phyloP scores from a whole-genome alignment of 192 early-diverging fungal species.

The Entomortierella lignicola region DNA sequence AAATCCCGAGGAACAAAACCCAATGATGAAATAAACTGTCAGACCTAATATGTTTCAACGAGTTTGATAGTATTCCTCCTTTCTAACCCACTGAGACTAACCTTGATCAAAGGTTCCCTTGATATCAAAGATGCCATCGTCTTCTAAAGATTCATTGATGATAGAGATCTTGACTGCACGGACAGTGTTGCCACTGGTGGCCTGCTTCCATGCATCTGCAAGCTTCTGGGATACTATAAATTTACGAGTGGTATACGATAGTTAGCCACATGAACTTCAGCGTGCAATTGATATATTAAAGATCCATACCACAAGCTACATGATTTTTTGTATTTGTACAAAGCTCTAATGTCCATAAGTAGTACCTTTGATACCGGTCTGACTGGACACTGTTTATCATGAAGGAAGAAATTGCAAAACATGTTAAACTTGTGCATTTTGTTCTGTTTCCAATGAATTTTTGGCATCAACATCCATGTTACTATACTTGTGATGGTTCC shows the following conservation, averaged over 20 bases:
- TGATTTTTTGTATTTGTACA: too few species aligned
- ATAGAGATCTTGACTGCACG: constrained; percentile 64
- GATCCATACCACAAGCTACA: not conserved
- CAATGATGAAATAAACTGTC: not conserved
- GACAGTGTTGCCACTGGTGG: constrained; percentile 23
- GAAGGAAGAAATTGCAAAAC: not conserved
- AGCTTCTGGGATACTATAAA: constrained; percentile 39
- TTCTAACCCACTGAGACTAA: not conserved
- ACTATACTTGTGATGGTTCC: not conserved
- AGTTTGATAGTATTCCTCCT: not conserved
- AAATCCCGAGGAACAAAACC: too few species aligned
- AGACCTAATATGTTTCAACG: not conserved
- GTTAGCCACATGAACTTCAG: not conserved
- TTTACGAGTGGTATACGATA: not conserved
- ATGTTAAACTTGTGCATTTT: too few species aligned
- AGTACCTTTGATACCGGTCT: constrained; percentile 52
- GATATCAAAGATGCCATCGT: constrained; percentile 41
- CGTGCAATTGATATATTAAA: not conserved
- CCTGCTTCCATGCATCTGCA: constrained; percentile 36
- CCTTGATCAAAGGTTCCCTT: constrained; percentile 59
- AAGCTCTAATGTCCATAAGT: too few species aligned
- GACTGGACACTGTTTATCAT: constrained; percentile 32
- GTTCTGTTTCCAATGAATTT: too few species aligned
- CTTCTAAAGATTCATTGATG: constrained; percentile 58
- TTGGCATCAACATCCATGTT: not conserved